Base-by-base conservation (phyloP, 2,329 filamentous ascomycete genomes). In the Fusarium lateritium region DNA sequence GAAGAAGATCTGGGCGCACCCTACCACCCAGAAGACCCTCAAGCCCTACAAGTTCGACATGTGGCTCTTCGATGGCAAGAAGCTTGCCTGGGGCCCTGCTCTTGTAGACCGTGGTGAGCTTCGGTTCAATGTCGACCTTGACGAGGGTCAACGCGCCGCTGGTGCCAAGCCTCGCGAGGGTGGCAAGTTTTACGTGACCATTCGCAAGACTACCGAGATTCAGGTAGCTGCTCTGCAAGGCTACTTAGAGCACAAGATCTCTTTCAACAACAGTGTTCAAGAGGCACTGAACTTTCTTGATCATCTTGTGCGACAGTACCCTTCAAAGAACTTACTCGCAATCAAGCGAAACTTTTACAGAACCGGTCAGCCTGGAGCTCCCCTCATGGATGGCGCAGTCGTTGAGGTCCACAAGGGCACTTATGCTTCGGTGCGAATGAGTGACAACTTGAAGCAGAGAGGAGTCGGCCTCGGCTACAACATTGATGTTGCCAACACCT, bases 251-350 rank as follows among this genome's bases (percentile, higher is more conserved):
- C 85, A 89, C 47, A 81, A 86, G 61, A 82, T 85, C 21, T 79
- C 83, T 2, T 92, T 92, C 77, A 87, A 91, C 75, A 88, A 87
- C 38, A 81, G 85, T 21, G 89, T 95, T 21, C 85, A 95, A 9
- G 92, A 96, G 75, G 91, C 92, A 15, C 88, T 98, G 78, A 97
- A 92, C 76, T 98, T 98, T 75, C 83, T 98, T 6, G 96, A 99
- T 68, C 96, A 99, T 76, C 83, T 95, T 9, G 84, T 99, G 56
- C 92, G 96, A 6, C 89, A 97, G 78, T 85, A 82, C n/a, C 94
- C 96, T 0, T 91, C 90, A 0, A 81, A 89, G 73, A 81, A 84
- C 3, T 89, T 93, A 73, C 83, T 91, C 0, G 80, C 89, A 0
- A 92, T 98, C 79, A 95, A 94, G 78, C 89, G 94, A 14, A 93